Evolutionary conservation across 2,329 filamentous ascomycete species (phyloP), one percentile per base, ranked within the genome.

Genomic region (Albifimbria verrucaria): DNA sequence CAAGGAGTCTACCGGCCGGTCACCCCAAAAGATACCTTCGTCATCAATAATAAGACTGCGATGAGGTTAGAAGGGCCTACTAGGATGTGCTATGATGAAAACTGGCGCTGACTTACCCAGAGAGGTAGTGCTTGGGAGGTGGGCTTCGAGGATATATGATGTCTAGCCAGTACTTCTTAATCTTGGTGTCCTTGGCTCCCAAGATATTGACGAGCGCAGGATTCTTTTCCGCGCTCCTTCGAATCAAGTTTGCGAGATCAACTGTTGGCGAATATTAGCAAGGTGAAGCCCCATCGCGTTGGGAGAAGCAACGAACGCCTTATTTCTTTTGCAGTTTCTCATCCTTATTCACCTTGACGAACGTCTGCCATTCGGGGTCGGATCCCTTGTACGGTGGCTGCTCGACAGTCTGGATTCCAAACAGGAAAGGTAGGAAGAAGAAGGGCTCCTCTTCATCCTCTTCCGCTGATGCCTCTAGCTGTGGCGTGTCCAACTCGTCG

Each of bases 331-430:
- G 69, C 10, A 78, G 69, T 43, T 77, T 66, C 15, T 63, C 66
- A 55, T 88, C 77, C 56, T 77, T 77, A 55, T 77, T 81, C n/a
- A 88, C 71, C 52, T 77, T 78, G 17, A 84, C 62, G 57, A 86
- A 89, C 48, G 76, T 73, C 56, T 76, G 71, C 83, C 82, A 88
- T 65, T 89, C 86, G 3, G 85, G 84, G 58, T 87, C 83, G 23
- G 71, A 72, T 49, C 77, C 77, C 55, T 72, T 74, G 63, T 85
- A 87, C 2, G 78, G 79, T 25, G 68, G 63, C 25, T 77, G 74
- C 17, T 74, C 69, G 18, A 83, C 68, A 53, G 72, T 59, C 48
- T 74, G 75, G 1, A 76, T 81, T 2, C 81, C 83, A 43, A 83
- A 82, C 3, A 83, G 83, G 50, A 88, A 79, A 0, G 86, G 82